Evolutionary conservation across 352 stramenopile species (phyloP), one percentile per base, ranked within the genome.

Genomic region (Phytophthora tentaculata): DNA sequence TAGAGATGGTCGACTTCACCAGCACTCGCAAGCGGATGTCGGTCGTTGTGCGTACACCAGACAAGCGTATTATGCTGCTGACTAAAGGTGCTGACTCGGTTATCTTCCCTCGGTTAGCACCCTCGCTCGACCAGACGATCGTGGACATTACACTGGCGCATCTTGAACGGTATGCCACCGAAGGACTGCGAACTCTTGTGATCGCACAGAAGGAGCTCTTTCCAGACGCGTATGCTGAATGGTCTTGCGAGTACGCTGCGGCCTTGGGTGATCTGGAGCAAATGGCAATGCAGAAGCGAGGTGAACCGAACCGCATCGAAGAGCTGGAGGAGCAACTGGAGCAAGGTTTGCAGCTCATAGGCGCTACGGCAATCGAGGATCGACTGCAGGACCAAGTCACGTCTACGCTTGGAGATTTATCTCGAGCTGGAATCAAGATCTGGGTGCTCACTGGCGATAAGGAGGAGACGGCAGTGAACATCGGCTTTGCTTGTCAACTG

Each of bases 1-100:
- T 99, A 39, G 94, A 98, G 44, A 90, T 99, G 61, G 98, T 99
- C 68, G 97, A 99, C 64, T 99, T 99, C 76, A 98, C 98, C 54
- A 98, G 92, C 53, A 91, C 97, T n/a, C 83, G 97, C 26, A 99
- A 99, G 79, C 83, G 98, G 54, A 99, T 99, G 97, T 99, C 95
- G 5, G 96, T 99, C 19, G 74, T 99, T n/a, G 87, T 99, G 13
- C 81, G 95, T 39, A 88, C 83, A 0, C 80, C 81, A 0, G 84
- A 91, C 44, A 80, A 82, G 43, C 77, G 81, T 9, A 69, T 95
- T 2, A 56, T 94, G 67, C 50, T 95, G 60, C 68, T 95, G 16
- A 93, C 84, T 1, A 97, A 97, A 55, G 91, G 91, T 9, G 88
- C 90, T 1, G 90, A 97, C 64, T 88, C 86, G 2, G 86, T 96